Evolutionary conservation across 805 yeast genomes (phyloP).

Genomic region (Sugiyamaella qingdaonensis): DNA sequence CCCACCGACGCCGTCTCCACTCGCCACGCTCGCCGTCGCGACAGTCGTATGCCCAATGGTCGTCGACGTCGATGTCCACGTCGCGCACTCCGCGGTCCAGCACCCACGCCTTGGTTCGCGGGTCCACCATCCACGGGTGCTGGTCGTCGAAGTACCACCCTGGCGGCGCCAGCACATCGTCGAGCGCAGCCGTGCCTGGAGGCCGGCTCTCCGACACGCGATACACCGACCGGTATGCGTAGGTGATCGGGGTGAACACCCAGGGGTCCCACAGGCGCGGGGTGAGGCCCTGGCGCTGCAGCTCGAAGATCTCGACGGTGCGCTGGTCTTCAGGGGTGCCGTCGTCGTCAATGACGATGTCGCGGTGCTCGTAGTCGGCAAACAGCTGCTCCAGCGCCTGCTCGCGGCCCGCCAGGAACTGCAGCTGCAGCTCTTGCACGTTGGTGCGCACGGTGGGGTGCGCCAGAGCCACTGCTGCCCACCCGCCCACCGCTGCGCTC

Average conservation of each 20-base stretch:
- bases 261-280: constrained; percentile 60
- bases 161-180: constrained; percentile 59
- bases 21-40: constrained; percentile 30
- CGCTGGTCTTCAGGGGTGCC: constrained; percentile 46
- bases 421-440: constrained; percentile 26
- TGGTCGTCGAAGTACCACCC: constrained; percentile 68
- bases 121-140: constrained; percentile 63
- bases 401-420: constrained; percentile 26
- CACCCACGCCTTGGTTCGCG: constrained; percentile 50
- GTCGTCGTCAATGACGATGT: constrained; percentile 60
- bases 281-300: constrained; percentile 61
- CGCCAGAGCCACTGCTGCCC: constrained; percentile 48
- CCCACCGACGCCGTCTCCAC: constrained; percentile 41
- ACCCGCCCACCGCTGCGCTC: constrained; percentile 52
- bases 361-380: constrained; percentile 39
- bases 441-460: constrained; percentile 53
- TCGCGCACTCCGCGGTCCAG: constrained; percentile 39
- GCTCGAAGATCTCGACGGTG: constrained; percentile 72
- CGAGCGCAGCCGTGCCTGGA: constrained; percentile 52
- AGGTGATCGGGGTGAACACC: constrained; percentile 52
- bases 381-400: constrained; percentile 32
- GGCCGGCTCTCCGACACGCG: constrained; percentile 56
- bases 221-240: constrained; percentile 45
- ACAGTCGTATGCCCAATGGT: constrained; percentile 38
- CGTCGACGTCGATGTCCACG: constrained; percentile 27